Evolutionary conservation across 1,284 basidiomycete genomes (phyloP).

Genomic region (Ganoderma lingzhi): DNA sequence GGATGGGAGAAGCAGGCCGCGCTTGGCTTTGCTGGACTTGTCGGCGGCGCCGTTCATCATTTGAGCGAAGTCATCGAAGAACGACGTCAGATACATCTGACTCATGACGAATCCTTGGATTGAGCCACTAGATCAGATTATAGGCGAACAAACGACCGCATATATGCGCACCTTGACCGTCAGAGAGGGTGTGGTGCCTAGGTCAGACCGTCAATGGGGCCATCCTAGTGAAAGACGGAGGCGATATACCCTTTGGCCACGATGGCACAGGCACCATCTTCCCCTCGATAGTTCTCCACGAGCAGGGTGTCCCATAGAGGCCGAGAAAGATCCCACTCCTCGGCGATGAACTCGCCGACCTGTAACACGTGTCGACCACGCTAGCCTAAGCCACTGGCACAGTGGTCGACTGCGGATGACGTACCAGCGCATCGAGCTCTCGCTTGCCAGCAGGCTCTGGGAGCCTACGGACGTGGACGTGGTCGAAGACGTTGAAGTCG

Average conservation of each 20-base stretch:
- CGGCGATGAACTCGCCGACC: slow-evolving; percentile 42
- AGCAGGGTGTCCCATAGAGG: slow-evolving; percentile 41
- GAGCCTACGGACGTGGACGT: slow-evolving; percentile 33
- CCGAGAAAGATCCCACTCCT: slow-evolving; percentile 40
- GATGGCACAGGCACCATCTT: slow-evolving; percentile 39
- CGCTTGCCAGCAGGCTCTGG: slow-evolving; percentile 40
- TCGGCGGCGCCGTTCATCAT: slow-evolving; percentile 31
- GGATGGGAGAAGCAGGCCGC: slow-evolving; percentile 36
- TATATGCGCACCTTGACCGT: slow-evolving; percentile 36
- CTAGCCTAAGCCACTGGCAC: background rate
- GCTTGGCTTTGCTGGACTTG: slow-evolving; percentile 31
- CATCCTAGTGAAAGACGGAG: background rate
- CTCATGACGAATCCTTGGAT: slow-evolving; percentile 40
- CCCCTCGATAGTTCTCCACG: slow-evolving; percentile 41
- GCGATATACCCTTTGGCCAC: slow-evolving; percentile 37
- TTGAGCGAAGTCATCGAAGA: slow-evolving; percentile 35
- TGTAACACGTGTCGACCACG: slow-evolving; percentile 12
- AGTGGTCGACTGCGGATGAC: background rate
- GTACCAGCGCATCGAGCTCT: slow-evolving; percentile 39
- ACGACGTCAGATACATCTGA: slow-evolving; percentile 42
- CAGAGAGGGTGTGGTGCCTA: slow-evolving; percentile 41
- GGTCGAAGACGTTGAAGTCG: slow-evolving; percentile 37
- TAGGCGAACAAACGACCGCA: background rate
- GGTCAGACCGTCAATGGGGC: background rate
- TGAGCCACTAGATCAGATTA: background rate